Evolutionary conservation across 306 rosid genomes (phyloP).

Genomic region (Hippophae rhamnoides): DNA sequence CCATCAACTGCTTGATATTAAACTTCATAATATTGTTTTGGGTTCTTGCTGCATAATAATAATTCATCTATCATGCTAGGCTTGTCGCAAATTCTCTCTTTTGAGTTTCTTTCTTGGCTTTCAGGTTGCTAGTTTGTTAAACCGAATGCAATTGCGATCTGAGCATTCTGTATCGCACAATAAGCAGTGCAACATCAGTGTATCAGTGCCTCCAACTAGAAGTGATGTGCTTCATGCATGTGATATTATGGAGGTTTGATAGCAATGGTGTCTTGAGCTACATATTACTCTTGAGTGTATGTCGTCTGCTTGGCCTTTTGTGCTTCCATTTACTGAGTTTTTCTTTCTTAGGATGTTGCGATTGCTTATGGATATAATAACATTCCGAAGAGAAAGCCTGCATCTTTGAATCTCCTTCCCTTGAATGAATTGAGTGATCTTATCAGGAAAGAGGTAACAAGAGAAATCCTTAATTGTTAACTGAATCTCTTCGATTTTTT

Average conservation of each 20-base stretch:
- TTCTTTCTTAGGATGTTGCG: slow-evolving; percentile 67
- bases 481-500: no score
- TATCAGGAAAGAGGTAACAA: slow-evolving; percentile 62
- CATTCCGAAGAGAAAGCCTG: slow-evolving; percentile 53
- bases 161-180: slow-evolving; percentile 34
- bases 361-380: slow-evolving; percentile 83
- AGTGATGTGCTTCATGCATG: slow-evolving; percentile 94
- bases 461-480: slow-evolving; percentile 8
- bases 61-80: neutral
- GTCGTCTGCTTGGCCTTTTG: slow-evolving; percentile 4
- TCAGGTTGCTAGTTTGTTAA: slow-evolving; percentile 71
- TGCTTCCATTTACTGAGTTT: slow-evolving; percentile 8
- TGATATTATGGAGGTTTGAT: slow-evolving; percentile 86
- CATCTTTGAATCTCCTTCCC: slow-evolving; percentile 60
- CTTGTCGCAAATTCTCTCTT: neutral
- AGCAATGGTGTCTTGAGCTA: slow-evolving; percentile 6
- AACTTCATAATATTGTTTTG: no score
- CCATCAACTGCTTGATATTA: no score
- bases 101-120: slow-evolving; percentile 13
- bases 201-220: slow-evolving; percentile 82
- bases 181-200: slow-evolving; percentile 28
- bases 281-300: slow-evolving; percentile 5
- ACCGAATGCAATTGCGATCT: slow-evolving; percentile 75
- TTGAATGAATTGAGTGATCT: slow-evolving; percentile 77
- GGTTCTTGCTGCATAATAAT: no score